Conservation (phyloP, 148 eudicot genomes). For the Drosera capensis region DNA sequence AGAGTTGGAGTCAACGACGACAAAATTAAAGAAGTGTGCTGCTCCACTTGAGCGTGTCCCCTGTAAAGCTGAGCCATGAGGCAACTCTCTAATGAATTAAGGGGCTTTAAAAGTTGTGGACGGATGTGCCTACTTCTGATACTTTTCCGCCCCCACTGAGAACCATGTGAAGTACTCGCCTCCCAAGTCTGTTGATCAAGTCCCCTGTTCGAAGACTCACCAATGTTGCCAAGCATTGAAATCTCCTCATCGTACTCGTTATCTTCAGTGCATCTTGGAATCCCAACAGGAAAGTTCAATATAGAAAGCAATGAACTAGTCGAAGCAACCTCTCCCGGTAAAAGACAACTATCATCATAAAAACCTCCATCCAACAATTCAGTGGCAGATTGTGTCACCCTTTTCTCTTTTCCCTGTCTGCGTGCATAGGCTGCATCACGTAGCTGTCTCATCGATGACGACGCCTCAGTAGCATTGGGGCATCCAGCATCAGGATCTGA, state of each 20-base stretch:
- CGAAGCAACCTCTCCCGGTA: slow-evolving; percentile 11
- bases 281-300: slow-evolving; percentile 12
- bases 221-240: slow-evolving; percentile 12
- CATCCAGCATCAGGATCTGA: slow-evolving; percentile 17
- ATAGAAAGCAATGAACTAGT: slow-evolving; percentile 15
- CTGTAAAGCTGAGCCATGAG: slow-evolving; percentile 66
- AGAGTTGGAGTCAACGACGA: slow-evolving; percentile 33
- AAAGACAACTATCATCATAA: slow-evolving; percentile 9
- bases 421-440: slow-evolving; percentile 12
- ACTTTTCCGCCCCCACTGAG: slow-evolving; percentile 21
- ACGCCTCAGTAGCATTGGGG: slow-evolving; percentile 15
- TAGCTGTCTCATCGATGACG: slow-evolving; percentile 9
- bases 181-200: slow-evolving; percentile 23
- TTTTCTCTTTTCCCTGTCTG: slow-evolving; percentile 7
- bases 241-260: slow-evolving; percentile 13
- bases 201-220: slow-evolving; percentile 10
- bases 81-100: slow-evolving; percentile 66
- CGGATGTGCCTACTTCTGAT: slow-evolving; percentile 29
- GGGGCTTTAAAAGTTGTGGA: slow-evolving; percentile 40
- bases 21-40: slow-evolving; percentile 19
- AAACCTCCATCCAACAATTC: slow-evolving; percentile 10
- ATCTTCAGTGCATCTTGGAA: slow-evolving; percentile 8
- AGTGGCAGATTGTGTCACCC: slow-evolving; percentile 9
- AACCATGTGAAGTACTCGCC: slow-evolving; percentile 18
- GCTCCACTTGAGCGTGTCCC: slow-evolving; percentile 34